Evolutionary conservation across 176 grass and related monocot species (phyloP).

Genomic region (Oryza glaberrima): DNA sequence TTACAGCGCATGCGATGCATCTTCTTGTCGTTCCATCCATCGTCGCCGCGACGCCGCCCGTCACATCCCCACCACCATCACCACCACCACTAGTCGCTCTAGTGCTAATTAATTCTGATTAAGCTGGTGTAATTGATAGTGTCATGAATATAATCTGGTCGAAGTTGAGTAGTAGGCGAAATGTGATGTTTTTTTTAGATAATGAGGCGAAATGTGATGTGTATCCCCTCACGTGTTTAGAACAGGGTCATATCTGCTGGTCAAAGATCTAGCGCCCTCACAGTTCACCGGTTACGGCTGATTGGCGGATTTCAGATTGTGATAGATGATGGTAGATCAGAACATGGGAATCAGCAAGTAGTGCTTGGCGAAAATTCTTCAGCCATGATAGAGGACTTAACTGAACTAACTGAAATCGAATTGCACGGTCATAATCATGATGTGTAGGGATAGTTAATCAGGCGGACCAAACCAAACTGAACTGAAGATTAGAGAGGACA

Average conservation of each 20-base stretch:
- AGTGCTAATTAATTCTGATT: not conserved
- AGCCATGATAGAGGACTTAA: no score
- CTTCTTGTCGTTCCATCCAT: constrained; percentile 2
- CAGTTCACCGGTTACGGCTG: not conserved
- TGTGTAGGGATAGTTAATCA: no score
- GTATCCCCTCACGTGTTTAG: not conserved
- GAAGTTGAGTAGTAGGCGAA: not conserved
- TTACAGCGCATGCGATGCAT: constrained; percentile 3
- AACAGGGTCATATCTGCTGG: not conserved
- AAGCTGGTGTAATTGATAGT: not conserved
- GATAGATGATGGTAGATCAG: no score
- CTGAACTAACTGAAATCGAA: no score
- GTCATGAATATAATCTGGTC: not conserved
- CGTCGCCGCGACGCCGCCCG: not conserved
- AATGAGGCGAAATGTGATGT: not conserved
- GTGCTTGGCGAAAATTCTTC: no score
- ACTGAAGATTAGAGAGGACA: not conserved
- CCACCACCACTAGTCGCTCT: no score
- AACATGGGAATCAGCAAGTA: no score
- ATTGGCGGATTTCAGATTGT: not conserved
- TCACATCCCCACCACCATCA: constrained; percentile 7
- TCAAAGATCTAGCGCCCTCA: not conserved
- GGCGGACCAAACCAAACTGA: not conserved
- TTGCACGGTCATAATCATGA: no score
- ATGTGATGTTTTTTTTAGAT: no score